Base-by-base conservation (phyloP, 345 rosid species). In the Arabis alpina region DNA sequence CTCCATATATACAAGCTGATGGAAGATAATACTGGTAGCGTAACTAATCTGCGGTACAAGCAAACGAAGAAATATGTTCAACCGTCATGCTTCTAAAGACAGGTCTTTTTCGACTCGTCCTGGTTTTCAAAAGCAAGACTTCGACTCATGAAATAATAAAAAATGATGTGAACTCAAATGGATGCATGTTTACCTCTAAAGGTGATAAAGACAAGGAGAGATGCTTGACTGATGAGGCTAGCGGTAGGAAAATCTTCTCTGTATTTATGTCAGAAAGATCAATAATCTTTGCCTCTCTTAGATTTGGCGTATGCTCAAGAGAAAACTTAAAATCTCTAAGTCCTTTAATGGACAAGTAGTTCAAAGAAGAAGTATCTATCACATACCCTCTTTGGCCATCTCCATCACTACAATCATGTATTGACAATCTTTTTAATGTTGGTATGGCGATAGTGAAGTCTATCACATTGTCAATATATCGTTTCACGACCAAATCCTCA, bases 151-250 rank as follows among this genome's bases (percentile, higher is more conserved):
- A 15, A 62, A 62, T 43, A 6, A 61, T 3, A 2, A 30, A 30
- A 32, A 45, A 16, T 10, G n/a, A 64, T 36, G 44, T 48, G 56
- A 63, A 64, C 32, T 23, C n/a, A 50, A 64, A 36, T 50, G n/a
- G 6, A 51, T 64, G 24, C 48, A 51, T 64, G 47, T 24, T 37
- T 64, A 64, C 70, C 70, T 51, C 27, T 52, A 51, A 37, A 51
- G 36, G 70, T 2, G 70, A 64, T 4, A 64, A 64, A 64, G 70
- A 51, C 59, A 64, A 51, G 49, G 39, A 51, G 28, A 64, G 49
- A 51, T 49, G 59, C 16, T 51, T 64, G 49, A 64, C 58, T 10
- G 70, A 64, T 10, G 70, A 64, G n/a, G 70, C 58, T 1, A 64
- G n/a, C 40, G 70, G 58, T 39, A 3, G 14, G 27, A 64, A 14